Conservation (phyloP, 106 monocot genomes). For the Acanthochlamys bracteata region DNA sequence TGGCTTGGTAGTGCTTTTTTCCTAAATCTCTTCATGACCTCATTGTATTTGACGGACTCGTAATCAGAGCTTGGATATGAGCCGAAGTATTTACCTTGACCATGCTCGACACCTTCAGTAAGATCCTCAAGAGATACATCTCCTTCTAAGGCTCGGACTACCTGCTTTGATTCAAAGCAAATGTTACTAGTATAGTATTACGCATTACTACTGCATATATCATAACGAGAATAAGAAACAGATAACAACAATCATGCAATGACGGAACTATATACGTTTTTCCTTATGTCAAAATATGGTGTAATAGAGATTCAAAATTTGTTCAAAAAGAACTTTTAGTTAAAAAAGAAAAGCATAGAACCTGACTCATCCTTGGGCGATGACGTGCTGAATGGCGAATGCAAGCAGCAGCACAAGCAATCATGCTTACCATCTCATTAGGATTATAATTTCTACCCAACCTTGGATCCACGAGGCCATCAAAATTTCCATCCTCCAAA, state of each 20-base stretch:
- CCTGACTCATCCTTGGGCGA: slow-evolving; percentile 54
- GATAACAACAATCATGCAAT: too few species aligned
- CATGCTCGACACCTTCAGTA: slow-evolving; percentile 32
- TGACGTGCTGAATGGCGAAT: slow-evolving; percentile 35
- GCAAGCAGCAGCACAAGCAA: slow-evolving; percentile 44
- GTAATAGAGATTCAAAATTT: too few species aligned
- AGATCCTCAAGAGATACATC: slow-evolving; percentile 36
- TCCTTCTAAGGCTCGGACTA: slow-evolving; percentile 45
- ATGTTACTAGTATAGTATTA: too few species aligned
- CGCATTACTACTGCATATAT: too few species aligned
- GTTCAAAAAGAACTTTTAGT: neutral
- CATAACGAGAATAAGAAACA: too few species aligned
- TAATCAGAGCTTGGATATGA: slow-evolving; percentile 35
- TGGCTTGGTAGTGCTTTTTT: slow-evolving; percentile 20
- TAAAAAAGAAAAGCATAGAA: neutral
- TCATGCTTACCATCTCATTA: slow-evolving; percentile 34
- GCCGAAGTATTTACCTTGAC: slow-evolving; percentile 16
- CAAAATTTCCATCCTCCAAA: slow-evolving; percentile 27
- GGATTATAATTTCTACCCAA: slow-evolving; percentile 25
- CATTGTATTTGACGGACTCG: slow-evolving; percentile 29
- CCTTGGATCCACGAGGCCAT: slow-evolving; percentile 25
- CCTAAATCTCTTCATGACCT: slow-evolving; percentile 29
- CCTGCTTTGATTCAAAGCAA: too few species aligned
- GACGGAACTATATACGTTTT: too few species aligned
- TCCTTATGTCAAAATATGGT: too few species aligned